Base-by-base conservation (phyloP, 345 rosid genomes). In the Brassica nigra region DNA sequence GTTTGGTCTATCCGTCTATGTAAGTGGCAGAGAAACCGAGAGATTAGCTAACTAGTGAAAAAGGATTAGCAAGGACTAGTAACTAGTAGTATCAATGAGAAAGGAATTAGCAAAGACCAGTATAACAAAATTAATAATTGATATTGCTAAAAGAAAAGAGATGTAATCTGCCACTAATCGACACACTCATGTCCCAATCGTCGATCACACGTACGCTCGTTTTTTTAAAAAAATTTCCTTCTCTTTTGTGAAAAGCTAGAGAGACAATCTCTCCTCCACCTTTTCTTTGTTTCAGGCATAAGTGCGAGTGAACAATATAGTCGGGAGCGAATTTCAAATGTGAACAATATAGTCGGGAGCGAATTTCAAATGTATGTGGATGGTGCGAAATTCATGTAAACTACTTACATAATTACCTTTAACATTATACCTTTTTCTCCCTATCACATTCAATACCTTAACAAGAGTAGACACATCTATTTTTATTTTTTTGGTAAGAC, bases 181-280 rank as follows among this genome's bases (percentile, higher is more conserved):
- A 88, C 76, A 83, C 89, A 83, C 89, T 70, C 92, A 94, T 87
- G 85, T 90, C 85, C 85, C 90, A 86, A 83, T 91, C 86, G 73
- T 85, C 77, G 73, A 61, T 87, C 90, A 67, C 98, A 90, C 94
- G 95, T 83, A 89, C 89, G 86, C 84, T 80, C 76, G 67, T 57
- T 63, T 70, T 73, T 37, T 65, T 49, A 14, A 23, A 23, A 23
- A 23, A 23, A 23, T 66, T 62, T 28, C 49, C 18, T 62, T 74
- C 67, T 68, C 61, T 72, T 66, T 76, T 76, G 74, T 34, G 52
- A 67, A 73, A 91, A 85, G 93, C 84, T 78, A 86, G 80, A 86
- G 87, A 86, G 91, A 89, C 88, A 87, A 86, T 81, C 75, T 76
- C 70, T 58, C 64, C 29, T 79, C 16, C 66, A 62, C 66, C 37